Conservation (phyloP, 306 rosid species). For the Inga leiocalycina region DNA sequence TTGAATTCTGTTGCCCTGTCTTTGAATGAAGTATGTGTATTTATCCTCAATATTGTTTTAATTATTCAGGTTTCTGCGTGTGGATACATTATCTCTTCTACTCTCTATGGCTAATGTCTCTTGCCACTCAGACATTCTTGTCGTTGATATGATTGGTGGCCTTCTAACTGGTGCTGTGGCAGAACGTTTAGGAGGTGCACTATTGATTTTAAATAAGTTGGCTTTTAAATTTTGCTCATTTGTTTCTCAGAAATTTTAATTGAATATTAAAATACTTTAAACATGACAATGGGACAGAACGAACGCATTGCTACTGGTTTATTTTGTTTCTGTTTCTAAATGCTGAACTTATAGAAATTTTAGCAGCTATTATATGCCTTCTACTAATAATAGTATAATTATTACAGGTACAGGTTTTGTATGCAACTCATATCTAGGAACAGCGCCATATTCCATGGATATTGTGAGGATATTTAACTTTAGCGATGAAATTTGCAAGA, state of each 20-base stretch:
- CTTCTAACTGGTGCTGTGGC: slow-evolving; percentile 96
- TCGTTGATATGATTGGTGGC: slow-evolving; percentile 89
- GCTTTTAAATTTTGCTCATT: slow-evolving; percentile 19
- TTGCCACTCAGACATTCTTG: slow-evolving; percentile 83
- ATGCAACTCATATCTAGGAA: slow-evolving; percentile 73
- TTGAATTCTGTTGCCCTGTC: slow-evolving; percentile 2
- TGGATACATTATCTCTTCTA: slow-evolving; percentile 84
- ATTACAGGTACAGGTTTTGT: slow-evolving; percentile 76
- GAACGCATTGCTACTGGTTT: background rate
- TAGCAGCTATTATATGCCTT: slow-evolving; percentile 16
- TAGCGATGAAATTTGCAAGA: slow-evolving; percentile 67
- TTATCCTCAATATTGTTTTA: slow-evolving; percentile 21
- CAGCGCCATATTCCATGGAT: slow-evolving; percentile 72
- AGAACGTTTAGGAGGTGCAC: slow-evolving; percentile 87
- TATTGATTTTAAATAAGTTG: slow-evolving; percentile 13
- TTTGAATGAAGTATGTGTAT: slow-evolving; percentile 3
- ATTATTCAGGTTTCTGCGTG: slow-evolving; percentile 76
- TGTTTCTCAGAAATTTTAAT: background rate
- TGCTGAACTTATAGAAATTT: slow-evolving; percentile 1
- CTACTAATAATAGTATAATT: background rate
- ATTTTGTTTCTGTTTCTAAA: background rate
- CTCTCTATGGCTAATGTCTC: slow-evolving; percentile 86
- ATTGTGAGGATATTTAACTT: slow-evolving; percentile 87
- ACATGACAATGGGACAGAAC: background rate
- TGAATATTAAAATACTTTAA: background rate